Percentiles rank a stretch among this genome's conserved stretches.
Evolutionary conservation across 768 basidiomycete genomes (phyloP).

Genomic region (Polyporus arcularius): DNA sequence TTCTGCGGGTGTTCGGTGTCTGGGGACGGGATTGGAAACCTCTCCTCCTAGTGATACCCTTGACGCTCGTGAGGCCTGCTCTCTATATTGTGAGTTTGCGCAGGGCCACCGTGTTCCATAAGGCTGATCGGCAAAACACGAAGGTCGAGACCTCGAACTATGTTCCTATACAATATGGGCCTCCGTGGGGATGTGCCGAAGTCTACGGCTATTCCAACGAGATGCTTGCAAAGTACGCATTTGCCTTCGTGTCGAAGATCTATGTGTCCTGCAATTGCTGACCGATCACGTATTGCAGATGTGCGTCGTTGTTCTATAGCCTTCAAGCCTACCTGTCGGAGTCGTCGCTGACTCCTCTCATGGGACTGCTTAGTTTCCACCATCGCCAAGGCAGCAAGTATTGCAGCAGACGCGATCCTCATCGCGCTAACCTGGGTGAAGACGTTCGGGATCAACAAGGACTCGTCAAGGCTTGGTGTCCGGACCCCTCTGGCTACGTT

Average conservation of each 20-base stretch:
- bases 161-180: conserved; percentile 10
- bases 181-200: conserved; percentile 18
- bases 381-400: background rate
- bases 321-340: no score
- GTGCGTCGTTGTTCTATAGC: no score
- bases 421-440: background rate
- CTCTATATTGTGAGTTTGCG: conserved; percentile 12
- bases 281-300: no score
- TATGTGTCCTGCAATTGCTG: no score
- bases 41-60: conserved; percentile 5
- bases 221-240: conserved; percentile 1
- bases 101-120: background rate
- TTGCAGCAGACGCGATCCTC: background rate
- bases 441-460: background rate
- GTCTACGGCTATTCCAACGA: background rate
- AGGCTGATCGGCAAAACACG: background rate
- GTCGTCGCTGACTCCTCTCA: no score
- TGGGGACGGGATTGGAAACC: conserved; percentile 22
- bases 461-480: background rate
- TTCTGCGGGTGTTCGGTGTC: conserved; percentile 18
- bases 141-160: conserved; percentile 9
- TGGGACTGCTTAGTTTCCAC: background rate
- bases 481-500: background rate
- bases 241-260: no score
- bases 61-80: conserved; percentile 9